These are phyloP conservation scores for Trichoderma aggressivum DNA, from an alignment of 2,329 filamentous ascomycete genomes.

Conservation along the genomic window DNA sequence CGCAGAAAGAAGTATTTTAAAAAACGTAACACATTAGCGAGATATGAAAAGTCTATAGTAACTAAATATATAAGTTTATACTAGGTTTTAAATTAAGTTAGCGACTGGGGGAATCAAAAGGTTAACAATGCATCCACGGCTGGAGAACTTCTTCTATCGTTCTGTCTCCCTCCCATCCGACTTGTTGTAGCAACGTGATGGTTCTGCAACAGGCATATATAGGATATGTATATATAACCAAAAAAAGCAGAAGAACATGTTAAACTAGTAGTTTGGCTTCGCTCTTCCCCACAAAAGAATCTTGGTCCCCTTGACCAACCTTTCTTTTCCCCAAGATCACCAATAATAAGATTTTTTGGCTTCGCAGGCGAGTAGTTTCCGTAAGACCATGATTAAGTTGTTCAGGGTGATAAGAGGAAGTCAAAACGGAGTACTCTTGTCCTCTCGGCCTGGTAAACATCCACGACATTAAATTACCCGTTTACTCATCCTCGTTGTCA, in stretches of 20 bases:
- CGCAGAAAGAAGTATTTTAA: not conserved
- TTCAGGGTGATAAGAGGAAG: not conserved
- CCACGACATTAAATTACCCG: constrained; percentile 11
- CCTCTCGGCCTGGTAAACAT: not conserved
- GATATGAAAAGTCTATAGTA: constrained; percentile 19
- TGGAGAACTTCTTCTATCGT: constrained; percentile 10
- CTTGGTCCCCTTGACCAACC: constrained; percentile 16
- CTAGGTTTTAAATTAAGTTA: constrained; percentile 17
- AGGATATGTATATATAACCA: not conserved
- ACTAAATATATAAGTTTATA: constrained; percentile 18
- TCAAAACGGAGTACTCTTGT: not conserved
- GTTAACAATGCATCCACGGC: constrained; percentile 18
- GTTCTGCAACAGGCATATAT: not conserved
- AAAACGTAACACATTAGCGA: constrained; percentile 14
- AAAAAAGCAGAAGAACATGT: not conserved
- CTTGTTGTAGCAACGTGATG: constrained; percentile 7
- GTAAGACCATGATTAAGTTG: constrained; percentile 5
- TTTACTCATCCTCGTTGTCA: constrained; percentile 14
- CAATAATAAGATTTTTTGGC: not conserved
- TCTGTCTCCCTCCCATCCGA: constrained; percentile 8
- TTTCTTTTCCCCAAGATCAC: constrained; percentile 14
- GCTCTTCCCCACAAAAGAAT: constrained; percentile 6
- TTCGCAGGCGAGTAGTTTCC: not conserved
- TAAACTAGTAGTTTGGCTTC: constrained; percentile 3
- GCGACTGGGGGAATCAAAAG: constrained; percentile 19